These are phyloP conservation scores for Termitomyces sp. DNA, from an alignment of 768 basidiomycete species.

Conservation along the genomic window DNA sequence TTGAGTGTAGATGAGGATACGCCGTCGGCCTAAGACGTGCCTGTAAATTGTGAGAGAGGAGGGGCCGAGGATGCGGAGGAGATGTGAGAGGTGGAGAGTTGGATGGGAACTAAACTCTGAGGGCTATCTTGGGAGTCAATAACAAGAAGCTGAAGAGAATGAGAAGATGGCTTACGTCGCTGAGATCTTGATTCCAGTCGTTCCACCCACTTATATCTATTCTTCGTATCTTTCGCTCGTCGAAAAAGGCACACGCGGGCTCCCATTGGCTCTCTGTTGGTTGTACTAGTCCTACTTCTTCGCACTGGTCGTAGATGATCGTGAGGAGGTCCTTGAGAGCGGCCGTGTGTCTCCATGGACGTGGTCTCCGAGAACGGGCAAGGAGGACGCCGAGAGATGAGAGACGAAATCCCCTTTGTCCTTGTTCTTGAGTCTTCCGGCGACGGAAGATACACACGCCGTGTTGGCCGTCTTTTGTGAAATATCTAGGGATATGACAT, in stretches of 20 bases:
- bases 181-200: constrained; percentile 68
- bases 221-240: constrained; percentile 50
- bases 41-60: constrained; percentile 78
- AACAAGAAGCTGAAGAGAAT: not conserved
- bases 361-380: constrained; percentile 56
- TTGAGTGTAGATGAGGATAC: constrained; percentile 76
- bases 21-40: constrained; percentile 66
- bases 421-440: constrained; percentile 62
- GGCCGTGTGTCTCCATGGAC: constrained; percentile 73
- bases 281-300: constrained; percentile 43
- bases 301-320: constrained; percentile 48
- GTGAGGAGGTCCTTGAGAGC: constrained; percentile 59
- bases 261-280: constrained; percentile 60
- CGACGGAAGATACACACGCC: constrained; percentile 77
- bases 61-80: constrained; percentile 75
- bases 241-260: constrained; percentile 60
- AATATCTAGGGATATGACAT: constrained; percentile 46
- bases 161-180: constrained; percentile 37
- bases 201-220: constrained; percentile 59
- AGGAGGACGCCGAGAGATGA: constrained; percentile 76
- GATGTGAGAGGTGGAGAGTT: constrained; percentile 68
- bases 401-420: constrained; percentile 77
- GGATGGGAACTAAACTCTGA: constrained; percentile 33
- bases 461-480: constrained; percentile 63
- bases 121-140: not conserved